Evolutionary conservation across 2,329 filamentous ascomycete genomes (phyloP), one percentile per base, ranked within the genome.

Genomic region (Xylaria sp.): DNA sequence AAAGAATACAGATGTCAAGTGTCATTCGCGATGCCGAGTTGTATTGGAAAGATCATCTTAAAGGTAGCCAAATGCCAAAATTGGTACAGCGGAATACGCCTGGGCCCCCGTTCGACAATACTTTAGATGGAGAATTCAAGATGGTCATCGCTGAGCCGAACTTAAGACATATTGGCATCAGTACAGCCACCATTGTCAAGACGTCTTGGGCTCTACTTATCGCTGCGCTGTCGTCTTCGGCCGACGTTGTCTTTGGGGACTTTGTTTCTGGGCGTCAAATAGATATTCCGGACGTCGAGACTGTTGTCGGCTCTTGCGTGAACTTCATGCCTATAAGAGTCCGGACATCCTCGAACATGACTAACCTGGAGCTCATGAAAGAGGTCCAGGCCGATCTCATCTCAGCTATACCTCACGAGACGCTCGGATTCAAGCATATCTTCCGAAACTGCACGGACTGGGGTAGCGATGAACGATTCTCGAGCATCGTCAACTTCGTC

Each of bases 401-500:
- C 57, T 42, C 57, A 44, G 57, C 57, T 42, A 59, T 59, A 28
- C 57, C 57, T 31, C 57, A 59, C 42, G 57, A 59, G 57, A 59
- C 57, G 15, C 57, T 59, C 38, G 57, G 57, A 17, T 59, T 59
- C 57, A 59, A 31, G 57, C 57, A 59, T 59, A 17, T 59, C 36
- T 46, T 59, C 42, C 33, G 23, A 44, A 28, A 59, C 20, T 59
- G 57, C 20, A 59, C 57, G 13, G 57, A 46, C 36, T 59, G 57
- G 57, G 57, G 36, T 17, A n/a, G 9, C 15, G 38, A 59, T 44
- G 57, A 31, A 9, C 57, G 57, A 44, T 59, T 59, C 20, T 59
- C 57, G 33, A 59, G 57, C 38, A 59, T 59, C 38, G 57, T 59
- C 36, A 59, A 59, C 57, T 59, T 59, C n/a, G 42, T 59, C 7